Conservation (phyloP, 2,329 filamentous ascomycete species). For the Epichloe scottii region DNA sequence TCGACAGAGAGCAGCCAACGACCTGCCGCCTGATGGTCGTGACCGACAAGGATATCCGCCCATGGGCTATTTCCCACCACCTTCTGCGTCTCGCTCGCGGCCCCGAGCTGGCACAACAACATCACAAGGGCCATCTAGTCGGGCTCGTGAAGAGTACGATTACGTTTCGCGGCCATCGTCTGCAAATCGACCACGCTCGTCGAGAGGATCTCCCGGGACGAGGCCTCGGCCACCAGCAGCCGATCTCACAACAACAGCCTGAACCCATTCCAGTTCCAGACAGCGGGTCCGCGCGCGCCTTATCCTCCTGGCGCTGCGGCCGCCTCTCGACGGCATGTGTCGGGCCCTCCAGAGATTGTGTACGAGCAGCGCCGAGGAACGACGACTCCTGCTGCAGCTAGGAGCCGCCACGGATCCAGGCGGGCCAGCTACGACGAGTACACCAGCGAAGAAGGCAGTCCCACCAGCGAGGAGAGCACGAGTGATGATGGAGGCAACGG, state of each 20-base stretch:
- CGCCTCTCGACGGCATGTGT: constrained; percentile 23
- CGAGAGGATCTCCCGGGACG: constrained; percentile 20
- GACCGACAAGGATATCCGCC: constrained; percentile 29
- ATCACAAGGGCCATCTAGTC: constrained; percentile 24
- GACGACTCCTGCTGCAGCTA: constrained; percentile 17
- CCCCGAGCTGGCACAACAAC: constrained; percentile 29
- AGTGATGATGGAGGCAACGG: constrained; percentile 26
- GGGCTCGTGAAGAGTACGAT: constrained; percentile 31
- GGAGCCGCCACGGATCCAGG: constrained; percentile 19
- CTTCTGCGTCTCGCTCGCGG: constrained; percentile 27
- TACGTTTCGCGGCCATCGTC: constrained; percentile 12
- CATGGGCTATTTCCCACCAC: constrained; percentile 39
- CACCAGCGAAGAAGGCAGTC: constrained; percentile 24
- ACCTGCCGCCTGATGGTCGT: constrained; percentile 21
- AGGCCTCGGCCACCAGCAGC: constrained; percentile 18
- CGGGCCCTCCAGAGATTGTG: constrained; percentile 19
- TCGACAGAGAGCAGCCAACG: constrained; percentile 26
- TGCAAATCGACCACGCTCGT: constrained; percentile 18
- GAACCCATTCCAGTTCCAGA: constrained; percentile 44
- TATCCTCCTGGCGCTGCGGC: constrained; percentile 20
- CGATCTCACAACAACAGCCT: constrained; percentile 11
- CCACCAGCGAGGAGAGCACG: constrained; percentile 22
- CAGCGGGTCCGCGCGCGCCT: constrained; percentile 27
- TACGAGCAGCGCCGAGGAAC: constrained; percentile 15
- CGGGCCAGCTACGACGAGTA: constrained; percentile 19